These are phyloP conservation scores for Malassezia nana DNA, from an alignment of 1,284 basidiomycete genomes.

Conservation along the genomic window DNA sequence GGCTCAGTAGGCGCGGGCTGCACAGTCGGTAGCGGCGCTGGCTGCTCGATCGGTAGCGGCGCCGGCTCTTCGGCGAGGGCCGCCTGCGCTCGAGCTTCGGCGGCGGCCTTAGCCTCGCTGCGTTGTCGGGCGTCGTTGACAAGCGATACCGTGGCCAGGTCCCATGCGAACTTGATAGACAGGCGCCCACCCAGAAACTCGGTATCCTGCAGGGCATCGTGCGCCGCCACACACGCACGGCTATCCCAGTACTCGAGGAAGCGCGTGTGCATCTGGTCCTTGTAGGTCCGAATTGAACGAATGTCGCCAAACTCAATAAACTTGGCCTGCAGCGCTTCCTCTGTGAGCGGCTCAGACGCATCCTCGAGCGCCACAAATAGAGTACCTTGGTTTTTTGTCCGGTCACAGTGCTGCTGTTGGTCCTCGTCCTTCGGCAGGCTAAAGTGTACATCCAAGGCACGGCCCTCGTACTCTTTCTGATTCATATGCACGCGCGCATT, in stretches of 20 bases:
- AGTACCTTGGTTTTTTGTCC: slow-evolving; percentile 83
- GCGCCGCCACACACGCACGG: slow-evolving; percentile 62
- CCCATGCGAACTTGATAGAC: slow-evolving; percentile 81
- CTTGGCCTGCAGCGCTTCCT: slow-evolving; percentile 68
- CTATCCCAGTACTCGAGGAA: slow-evolving; percentile 26
- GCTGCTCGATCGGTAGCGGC: slow-evolving; percentile 29
- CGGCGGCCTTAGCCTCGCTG: slow-evolving; percentile 26
- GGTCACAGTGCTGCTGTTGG: slow-evolving; percentile 61
- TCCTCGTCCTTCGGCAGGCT: slow-evolving; percentile 78
- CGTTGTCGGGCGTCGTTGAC: slow-evolving; percentile 16
- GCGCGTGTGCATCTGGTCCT: slow-evolving; percentile 27
- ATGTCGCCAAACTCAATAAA: slow-evolving; percentile 83
- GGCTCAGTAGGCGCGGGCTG: background rate
- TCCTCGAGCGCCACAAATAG: slow-evolving; percentile 66
- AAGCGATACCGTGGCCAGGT: slow-evolving; percentile 49
- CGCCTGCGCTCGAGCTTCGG: slow-evolving; percentile 29
- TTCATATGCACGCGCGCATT: slow-evolving; percentile 68
- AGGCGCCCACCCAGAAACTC: slow-evolving; percentile 73
- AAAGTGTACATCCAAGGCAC: slow-evolving; percentile 92
- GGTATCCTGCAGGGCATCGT: slow-evolving; percentile 67
- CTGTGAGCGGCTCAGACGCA: slow-evolving; percentile 62
- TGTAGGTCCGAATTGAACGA: slow-evolving; percentile 57
- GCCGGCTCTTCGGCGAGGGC: slow-evolving; percentile 17
- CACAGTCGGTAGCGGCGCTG: background rate
- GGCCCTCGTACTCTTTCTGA: slow-evolving; percentile 21